These are phyloP conservation scores for Umbelopsis sp. DNA, from an alignment of 192 early-diverging fungal genomes.

Conservation along the genomic window DNA sequence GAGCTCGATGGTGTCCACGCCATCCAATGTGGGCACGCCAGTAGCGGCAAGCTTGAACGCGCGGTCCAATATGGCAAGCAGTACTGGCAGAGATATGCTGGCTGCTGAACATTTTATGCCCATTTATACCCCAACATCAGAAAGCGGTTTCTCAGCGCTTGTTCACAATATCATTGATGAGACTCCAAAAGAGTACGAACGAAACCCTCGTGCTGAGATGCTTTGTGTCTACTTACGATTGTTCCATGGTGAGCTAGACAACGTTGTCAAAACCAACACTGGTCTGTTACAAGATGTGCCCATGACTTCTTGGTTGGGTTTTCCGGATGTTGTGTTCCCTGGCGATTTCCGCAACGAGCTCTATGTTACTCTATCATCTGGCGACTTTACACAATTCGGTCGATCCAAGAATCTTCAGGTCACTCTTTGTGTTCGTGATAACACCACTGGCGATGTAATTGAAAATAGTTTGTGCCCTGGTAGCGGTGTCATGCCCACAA, in stretches of 20 bases:
- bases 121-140: slow-evolving; percentile 52
- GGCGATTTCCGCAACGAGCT: slow-evolving; percentile 59
- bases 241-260: slow-evolving; percentile 44
- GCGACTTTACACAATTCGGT: slow-evolving; percentile 55
- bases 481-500: slow-evolving; percentile 31
- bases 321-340: slow-evolving; percentile 61
- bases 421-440: slow-evolving; percentile 55
- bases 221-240: slow-evolving; percentile 50
- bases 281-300: slow-evolving; percentile 45
- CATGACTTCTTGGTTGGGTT: slow-evolving; percentile 58
- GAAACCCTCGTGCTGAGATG: slow-evolving; percentile 44
- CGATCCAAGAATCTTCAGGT: slow-evolving; percentile 64
- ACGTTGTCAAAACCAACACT: slow-evolving; percentile 46
- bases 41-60: neutral
- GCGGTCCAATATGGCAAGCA: neutral
- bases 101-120: slow-evolving; percentile 52
- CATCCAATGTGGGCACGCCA: neutral
- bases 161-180: slow-evolving; percentile 60
- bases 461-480: slow-evolving; percentile 57
- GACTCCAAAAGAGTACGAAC: slow-evolving; percentile 48
- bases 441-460: slow-evolving; percentile 54
- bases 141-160: slow-evolving; percentile 50
- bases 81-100: slow-evolving; percentile 13
- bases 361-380: slow-evolving; percentile 60
- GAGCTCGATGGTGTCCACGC: neutral